Evolutionary conservation across 2,329 filamentous ascomycete genomes (phyloP).

Genomic region (Ceratocystis alfenasii): DNA sequence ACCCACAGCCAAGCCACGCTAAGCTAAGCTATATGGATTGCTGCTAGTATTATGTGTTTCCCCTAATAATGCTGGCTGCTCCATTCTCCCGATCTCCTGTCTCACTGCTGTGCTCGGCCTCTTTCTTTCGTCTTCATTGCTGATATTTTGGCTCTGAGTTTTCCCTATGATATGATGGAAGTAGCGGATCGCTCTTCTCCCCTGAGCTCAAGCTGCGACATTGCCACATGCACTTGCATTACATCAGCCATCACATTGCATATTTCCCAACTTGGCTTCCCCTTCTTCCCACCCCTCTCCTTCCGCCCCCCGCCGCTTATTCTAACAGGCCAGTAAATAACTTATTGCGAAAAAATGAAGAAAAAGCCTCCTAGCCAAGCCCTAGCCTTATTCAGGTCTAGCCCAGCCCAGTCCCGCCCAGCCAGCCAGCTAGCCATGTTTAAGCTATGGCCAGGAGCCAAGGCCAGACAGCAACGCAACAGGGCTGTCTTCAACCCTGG

Average conservation of each 20-base stretch:
- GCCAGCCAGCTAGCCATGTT: neutral
- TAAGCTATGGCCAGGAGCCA: neutral
- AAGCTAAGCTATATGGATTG: neutral
- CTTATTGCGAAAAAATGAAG: neutral
- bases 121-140: neutral
- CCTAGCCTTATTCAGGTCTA: constrained; percentile 5
- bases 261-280: neutral
- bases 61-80: neutral
- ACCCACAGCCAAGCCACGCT: neutral
- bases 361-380: neutral
- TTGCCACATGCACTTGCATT: constrained; percentile 8
- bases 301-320: neutral
- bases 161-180: neutral
- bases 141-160: neutral
- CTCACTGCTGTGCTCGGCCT: neutral
- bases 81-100: neutral
- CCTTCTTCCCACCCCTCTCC: neutral
- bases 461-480: neutral
- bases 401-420: constrained; percentile 5
- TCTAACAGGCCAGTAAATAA: neutral
- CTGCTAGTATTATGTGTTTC: neutral
- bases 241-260: neutral
- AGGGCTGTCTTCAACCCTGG: neutral
- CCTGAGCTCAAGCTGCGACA: neutral
- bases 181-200: neutral